Percentiles rank a stretch among this genome's conserved stretches.
phyloP scores from a whole-genome alignment of 1,284 basidiomycete species.

The Ustilago loliicola region DNA sequence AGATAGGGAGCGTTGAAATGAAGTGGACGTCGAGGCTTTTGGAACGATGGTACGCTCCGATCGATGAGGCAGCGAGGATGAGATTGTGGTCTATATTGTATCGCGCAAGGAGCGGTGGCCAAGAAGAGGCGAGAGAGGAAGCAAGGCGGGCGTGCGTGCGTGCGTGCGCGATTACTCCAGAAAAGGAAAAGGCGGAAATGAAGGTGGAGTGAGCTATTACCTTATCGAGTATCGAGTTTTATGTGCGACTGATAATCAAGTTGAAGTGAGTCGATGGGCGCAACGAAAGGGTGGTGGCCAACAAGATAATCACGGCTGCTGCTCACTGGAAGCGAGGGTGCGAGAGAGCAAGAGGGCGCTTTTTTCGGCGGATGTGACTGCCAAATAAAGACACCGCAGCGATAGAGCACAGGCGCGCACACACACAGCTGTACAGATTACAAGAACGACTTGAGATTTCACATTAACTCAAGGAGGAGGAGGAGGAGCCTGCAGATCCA shows the following conservation, averaged over 20 bases:
- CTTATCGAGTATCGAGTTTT: not conserved
- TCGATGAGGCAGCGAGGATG: not conserved
- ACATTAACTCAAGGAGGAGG: too few relatives aligned
- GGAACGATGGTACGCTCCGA: not conserved
- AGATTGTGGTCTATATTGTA: not conserved
- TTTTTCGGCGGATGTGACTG: too few relatives aligned
- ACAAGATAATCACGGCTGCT: too few relatives aligned
- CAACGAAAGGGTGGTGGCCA: not conserved
- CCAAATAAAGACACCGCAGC: too few relatives aligned
- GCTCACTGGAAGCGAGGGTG: too few relatives aligned
- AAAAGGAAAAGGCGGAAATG: not conserved
- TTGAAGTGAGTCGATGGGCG: not conserved
- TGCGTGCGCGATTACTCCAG: not conserved
- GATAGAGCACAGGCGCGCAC: too few relatives aligned
- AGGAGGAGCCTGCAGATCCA: too few relatives aligned
- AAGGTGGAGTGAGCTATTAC: not conserved
- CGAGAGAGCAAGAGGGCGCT: too few relatives aligned
- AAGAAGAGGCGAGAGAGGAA: not conserved
- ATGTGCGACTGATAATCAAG: too few relatives aligned
- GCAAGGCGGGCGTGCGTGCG: not conserved
- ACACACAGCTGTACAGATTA: too few relatives aligned
- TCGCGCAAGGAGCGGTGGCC: not conserved
- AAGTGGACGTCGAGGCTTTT: not conserved
- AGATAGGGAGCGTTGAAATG: slow-evolving; percentile 7
- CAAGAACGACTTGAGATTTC: too few relatives aligned